These are phyloP conservation scores for Penicillium egyptiacum DNA, from an alignment of 495 filamentous ascomycete species.

Conservation along the genomic window DNA sequence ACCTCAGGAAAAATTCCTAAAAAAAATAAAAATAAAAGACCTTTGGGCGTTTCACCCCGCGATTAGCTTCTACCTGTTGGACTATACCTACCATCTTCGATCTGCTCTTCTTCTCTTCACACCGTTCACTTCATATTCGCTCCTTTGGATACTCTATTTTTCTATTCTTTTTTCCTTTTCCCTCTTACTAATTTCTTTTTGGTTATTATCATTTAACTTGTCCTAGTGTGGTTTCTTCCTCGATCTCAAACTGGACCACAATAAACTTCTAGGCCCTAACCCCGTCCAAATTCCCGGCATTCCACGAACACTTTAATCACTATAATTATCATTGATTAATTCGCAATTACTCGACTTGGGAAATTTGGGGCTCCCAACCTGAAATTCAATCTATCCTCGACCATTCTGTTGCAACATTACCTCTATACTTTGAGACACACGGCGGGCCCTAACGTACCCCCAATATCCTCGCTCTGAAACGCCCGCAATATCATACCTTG, in stretches of 20 bases:
- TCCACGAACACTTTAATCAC: constrained; percentile 29
- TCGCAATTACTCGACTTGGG: constrained; percentile 14
- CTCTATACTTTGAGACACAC: constrained; percentile 8
- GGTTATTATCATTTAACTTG: constrained; percentile 8
- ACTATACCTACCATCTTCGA: constrained; percentile 28
- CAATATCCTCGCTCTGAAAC: constrained; percentile 23
- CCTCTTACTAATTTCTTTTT: constrained; percentile 19
- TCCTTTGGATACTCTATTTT: constrained; percentile 30
- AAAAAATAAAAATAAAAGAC: constrained; percentile 20
- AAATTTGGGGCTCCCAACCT: constrained; percentile 6
- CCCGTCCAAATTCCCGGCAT: constrained; percentile 11
- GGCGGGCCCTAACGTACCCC: constrained; percentile 14
- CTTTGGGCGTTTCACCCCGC: constrained; percentile 40
- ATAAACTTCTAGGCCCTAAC: constrained; percentile 24
- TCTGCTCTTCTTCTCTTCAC: constrained; percentile 20
- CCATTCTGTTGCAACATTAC: constrained; percentile 23
- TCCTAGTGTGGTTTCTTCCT: constrained; percentile 13
- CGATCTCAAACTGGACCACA: constrained; percentile 19
- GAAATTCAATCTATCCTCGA: constrained; percentile 30
- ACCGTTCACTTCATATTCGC: constrained; percentile 29
- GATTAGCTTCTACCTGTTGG: constrained; percentile 37
- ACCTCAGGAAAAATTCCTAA: constrained; percentile 6
- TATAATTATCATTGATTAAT: constrained; percentile 35
- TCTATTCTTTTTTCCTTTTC: constrained; percentile 24
- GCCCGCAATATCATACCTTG: constrained; percentile 23